phyloP scores from a whole-genome alignment of 2,329 filamentous ascomycete genomes.

The Verticillium isaacii region DNA sequence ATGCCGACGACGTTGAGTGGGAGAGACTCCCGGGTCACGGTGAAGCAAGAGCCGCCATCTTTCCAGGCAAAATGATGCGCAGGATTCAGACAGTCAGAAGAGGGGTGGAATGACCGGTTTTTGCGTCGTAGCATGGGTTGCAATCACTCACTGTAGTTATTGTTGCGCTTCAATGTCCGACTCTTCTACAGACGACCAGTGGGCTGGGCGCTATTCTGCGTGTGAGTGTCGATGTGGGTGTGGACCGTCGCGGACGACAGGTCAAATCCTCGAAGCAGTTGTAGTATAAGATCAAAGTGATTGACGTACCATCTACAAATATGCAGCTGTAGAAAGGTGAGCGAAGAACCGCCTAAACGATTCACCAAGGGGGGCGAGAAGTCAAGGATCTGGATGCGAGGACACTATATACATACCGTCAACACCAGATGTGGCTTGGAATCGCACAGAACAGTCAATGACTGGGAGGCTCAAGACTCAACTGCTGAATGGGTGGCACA shows the following conservation, averaged over 20 bases:
- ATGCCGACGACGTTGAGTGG: neutral
- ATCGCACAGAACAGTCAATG: slow-evolving; percentile 23
- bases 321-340: neutral
- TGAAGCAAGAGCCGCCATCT: neutral
- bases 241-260: neutral
- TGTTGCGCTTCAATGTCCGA: no score
- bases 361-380: neutral
- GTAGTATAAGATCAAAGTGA: neutral
- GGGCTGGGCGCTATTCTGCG: neutral
- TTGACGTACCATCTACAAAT: neutral
- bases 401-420: neutral
- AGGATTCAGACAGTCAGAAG: no score
- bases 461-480: slow-evolving; percentile 11
- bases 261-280: neutral
- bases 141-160: no score
- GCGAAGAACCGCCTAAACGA: neutral
- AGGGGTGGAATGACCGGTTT: no score
- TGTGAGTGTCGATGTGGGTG: neutral
- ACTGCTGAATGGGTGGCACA: slow-evolving; percentile 11
- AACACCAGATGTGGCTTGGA: slow-evolving; percentile 13
- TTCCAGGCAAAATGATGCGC: neutral
- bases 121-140: no score
- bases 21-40: neutral
- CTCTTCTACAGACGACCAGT: neutral
- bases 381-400: neutral